Percentiles rank a stretch among this genome's conserved stretches.
phyloP scores from a whole-genome alignment of 2,329 filamentous ascomycete species.

The Hypoxylon sp. region DNA sequence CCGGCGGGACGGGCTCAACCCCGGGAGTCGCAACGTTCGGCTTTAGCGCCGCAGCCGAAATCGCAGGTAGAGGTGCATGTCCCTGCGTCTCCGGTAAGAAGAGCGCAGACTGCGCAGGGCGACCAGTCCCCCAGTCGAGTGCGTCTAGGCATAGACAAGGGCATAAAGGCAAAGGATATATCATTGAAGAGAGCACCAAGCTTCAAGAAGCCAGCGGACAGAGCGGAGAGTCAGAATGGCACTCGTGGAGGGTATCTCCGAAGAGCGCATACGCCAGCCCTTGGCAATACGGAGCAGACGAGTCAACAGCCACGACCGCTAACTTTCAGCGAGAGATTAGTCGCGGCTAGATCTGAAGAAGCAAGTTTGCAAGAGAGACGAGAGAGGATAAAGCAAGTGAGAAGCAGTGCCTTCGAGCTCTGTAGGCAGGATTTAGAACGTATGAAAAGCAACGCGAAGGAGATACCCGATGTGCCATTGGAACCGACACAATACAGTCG shows the following conservation, averaged over 20 bases:
- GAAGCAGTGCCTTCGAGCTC: slow-evolving; percentile 69
- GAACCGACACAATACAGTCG: slow-evolving; percentile 68
- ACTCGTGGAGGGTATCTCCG: slow-evolving; percentile 57
- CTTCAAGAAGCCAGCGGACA: slow-evolving; percentile 53
- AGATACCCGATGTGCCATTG: slow-evolving; percentile 63
- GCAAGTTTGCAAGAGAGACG: slow-evolving; percentile 62
- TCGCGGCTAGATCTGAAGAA: slow-evolving; percentile 73
- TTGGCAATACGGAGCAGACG: slow-evolving; percentile 41
- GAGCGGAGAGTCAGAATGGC: slow-evolving; percentile 48
- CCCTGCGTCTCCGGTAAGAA: slow-evolving; percentile 77
- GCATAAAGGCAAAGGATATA: slow-evolving; percentile 81
- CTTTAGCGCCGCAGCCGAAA: slow-evolving; percentile 41
- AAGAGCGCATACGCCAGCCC: slow-evolving; percentile 56
- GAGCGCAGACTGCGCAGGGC: slow-evolving; percentile 61
- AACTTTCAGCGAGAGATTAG: slow-evolving; percentile 88
- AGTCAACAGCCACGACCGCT: slow-evolving; percentile 56
- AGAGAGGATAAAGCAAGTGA: slow-evolving; percentile 63
- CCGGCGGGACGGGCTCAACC: slow-evolving; percentile 40
- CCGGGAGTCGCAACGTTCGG: slow-evolving; percentile 32
- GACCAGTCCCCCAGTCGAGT: slow-evolving; percentile 83
- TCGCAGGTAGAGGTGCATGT: slow-evolving; percentile 71
- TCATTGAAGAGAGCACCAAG: slow-evolving; percentile 81
- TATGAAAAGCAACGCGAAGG: slow-evolving; percentile 68
- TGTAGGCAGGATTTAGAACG: slow-evolving; percentile 68
- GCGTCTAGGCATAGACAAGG: slow-evolving; percentile 89